A percentile compares a stretch with the other conserved stretches of the same genome.
Conservation (phyloP, 2,329 filamentous ascomycete genomes). For the Xylaria sp. region DNA sequence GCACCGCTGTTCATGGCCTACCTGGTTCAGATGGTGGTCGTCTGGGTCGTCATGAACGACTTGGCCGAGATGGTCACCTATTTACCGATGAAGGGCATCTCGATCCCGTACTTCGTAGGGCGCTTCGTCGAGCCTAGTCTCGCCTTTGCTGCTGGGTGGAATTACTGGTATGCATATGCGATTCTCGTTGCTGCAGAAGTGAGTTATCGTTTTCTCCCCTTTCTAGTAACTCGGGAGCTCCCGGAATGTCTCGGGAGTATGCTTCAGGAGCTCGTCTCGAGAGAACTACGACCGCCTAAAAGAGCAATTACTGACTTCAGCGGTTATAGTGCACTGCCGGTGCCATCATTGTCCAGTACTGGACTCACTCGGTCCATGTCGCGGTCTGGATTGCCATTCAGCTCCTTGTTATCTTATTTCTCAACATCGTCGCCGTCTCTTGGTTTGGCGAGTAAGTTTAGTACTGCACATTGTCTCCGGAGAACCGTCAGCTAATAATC, state of each 20-base stretch:
- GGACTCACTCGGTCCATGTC: conserved; percentile 62
- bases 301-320: too few species aligned
- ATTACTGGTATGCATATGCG: conserved; percentile 71
- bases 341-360: conserved; percentile 69
- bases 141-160: conserved; percentile 69
- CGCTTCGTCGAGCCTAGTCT: conserved; percentile 67
- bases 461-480: too few species aligned
- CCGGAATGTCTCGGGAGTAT: too few species aligned
- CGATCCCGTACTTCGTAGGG: conserved; percentile 66
- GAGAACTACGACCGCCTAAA: too few species aligned
- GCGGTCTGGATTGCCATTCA: conserved; percentile 71
- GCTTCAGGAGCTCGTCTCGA: too few species aligned
- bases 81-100: conserved; percentile 66
- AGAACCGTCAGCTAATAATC: conserved; percentile 11
- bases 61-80: conserved; percentile 67
- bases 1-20: conserved; percentile 79
- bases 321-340: conserved; percentile 60
- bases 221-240: too few species aligned
- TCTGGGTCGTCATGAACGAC: conserved; percentile 66
- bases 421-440: conserved; percentile 68
- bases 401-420: conserved; percentile 62
- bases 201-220: too few species aligned
- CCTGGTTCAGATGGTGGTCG: conserved; percentile 62
- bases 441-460: conserved; percentile 64
- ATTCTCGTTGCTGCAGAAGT: conserved; percentile 67